Evolutionary conservation across 352 stramenopile species (phyloP).

Genomic region (Phytopythium litorale): DNA sequence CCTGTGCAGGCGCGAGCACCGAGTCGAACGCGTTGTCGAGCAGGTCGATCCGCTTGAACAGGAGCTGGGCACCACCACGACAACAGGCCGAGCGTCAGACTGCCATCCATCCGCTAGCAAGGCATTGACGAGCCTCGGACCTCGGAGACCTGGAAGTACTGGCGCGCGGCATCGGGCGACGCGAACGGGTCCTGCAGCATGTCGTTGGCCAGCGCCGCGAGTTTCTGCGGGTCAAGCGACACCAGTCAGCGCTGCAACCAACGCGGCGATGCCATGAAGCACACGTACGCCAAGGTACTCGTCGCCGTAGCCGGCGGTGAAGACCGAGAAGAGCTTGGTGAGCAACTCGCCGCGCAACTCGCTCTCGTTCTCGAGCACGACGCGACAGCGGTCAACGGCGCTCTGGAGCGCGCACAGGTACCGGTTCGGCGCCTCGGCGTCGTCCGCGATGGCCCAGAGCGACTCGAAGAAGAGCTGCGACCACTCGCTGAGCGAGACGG

Average conservation of each 20-base stretch:
- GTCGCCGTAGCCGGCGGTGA: conserved; percentile 53
- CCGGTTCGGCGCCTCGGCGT: conserved; percentile 29
- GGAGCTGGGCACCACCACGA: conserved; percentile 21
- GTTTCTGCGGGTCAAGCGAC: conserved; percentile 40
- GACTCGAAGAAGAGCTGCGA: conserved; percentile 44
- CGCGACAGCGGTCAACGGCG: conserved; percentile 43
- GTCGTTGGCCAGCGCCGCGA: conserved; percentile 41
- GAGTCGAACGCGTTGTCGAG: conserved; percentile 60
- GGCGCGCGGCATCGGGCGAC: conserved; percentile 44
- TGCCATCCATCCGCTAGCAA: neutral
- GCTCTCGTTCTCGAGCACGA: conserved; percentile 56
- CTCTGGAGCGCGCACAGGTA: conserved; percentile 41
- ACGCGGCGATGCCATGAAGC: neutral
- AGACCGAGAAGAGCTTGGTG: conserved; percentile 65
- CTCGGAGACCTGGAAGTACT: conserved; percentile 69
- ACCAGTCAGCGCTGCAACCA: neutral
- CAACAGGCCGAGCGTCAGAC: neutral
- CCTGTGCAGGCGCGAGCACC: conserved; percentile 29
- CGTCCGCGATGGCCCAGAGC: conserved; percentile 42
- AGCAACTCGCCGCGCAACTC: conserved; percentile 64
- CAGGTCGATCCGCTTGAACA: conserved; percentile 58
- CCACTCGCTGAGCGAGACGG: conserved; percentile 20
- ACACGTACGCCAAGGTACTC: conserved; percentile 56
- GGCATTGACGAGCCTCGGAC: conserved; percentile 15
- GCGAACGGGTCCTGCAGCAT: conserved; percentile 66